phyloP scores from a whole-genome alignment of 2,329 filamentous ascomycete genomes.

The Aulographum hederae region DNA sequence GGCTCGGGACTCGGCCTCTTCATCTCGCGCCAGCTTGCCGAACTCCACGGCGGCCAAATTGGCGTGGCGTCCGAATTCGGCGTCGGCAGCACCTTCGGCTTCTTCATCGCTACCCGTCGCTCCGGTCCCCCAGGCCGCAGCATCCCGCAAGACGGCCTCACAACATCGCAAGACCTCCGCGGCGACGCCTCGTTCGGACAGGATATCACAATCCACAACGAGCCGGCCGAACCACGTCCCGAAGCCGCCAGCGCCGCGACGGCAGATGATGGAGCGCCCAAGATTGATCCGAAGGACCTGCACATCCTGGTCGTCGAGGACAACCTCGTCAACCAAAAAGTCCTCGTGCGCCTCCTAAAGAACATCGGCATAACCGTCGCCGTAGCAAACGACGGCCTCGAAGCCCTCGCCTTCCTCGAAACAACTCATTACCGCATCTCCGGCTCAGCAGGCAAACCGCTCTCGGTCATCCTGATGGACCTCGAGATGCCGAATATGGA shows the following conservation, averaged over 20 bases:
- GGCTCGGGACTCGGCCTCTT: constrained; percentile 26
- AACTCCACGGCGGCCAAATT: constrained; percentile 27
- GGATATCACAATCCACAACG: constrained; percentile 20
- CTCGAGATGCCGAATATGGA: constrained; percentile 21
- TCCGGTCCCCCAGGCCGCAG: neutral
- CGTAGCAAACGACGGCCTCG: constrained; percentile 14
- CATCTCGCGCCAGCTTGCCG: constrained; percentile 25
- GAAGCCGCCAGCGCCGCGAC: constrained; percentile 91
- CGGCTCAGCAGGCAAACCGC: neutral
- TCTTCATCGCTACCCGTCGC: constrained; percentile 21
- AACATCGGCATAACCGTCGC: constrained; percentile 12
- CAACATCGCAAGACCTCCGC: constrained; percentile 38
- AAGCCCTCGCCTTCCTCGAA: constrained; percentile 8
- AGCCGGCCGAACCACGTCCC: constrained; percentile 69
- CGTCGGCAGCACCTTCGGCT: constrained; percentile 23
- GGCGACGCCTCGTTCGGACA: constrained; percentile 54
- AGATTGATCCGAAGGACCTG: neutral
- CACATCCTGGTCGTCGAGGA: constrained; percentile 12
- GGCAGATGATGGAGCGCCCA: constrained; percentile 62
- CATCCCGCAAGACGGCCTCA: neutral
- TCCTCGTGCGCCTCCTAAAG: constrained; percentile 13
- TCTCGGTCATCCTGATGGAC: constrained; percentile 15
- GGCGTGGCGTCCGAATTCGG: constrained; percentile 21
- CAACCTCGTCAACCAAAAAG: constrained; percentile 18
- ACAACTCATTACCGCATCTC: neutral